Evolutionary conservation across 2,329 filamentous ascomycete genomes (phyloP).

Genomic region (Neopestalotiopsis sp.): DNA sequence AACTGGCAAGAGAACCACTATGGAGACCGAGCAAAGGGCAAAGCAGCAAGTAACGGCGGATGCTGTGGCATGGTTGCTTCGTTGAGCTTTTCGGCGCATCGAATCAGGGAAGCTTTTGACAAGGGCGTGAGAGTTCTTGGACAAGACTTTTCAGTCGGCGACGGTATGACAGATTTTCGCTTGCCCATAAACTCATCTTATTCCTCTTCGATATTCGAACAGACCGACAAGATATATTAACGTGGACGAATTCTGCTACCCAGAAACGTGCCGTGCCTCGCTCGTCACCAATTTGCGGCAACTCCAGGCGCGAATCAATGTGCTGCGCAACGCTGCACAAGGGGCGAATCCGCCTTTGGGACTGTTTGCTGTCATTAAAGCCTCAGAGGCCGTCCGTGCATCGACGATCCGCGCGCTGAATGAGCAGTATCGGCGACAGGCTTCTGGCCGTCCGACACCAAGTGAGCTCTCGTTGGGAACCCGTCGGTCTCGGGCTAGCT

Average conservation of each 20-base stretch:
- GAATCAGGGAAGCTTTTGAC: slow-evolving; percentile 40
- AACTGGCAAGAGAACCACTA: slow-evolving; percentile 42
- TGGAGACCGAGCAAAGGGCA: slow-evolving; percentile 22
- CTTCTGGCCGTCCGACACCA: slow-evolving; percentile 36
- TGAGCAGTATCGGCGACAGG: slow-evolving; percentile 43
- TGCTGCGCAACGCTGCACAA: slow-evolving; percentile 31
- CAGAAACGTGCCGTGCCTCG: slow-evolving; percentile 36
- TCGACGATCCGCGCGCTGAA: slow-evolving; percentile 39
- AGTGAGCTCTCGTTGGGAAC: slow-evolving; percentile 20
- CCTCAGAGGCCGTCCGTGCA: slow-evolving; percentile 41
- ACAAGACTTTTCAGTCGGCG: slow-evolving; percentile 39
- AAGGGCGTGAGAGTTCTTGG: slow-evolving; percentile 41
- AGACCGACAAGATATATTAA: neutral
- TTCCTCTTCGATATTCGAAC: neutral
- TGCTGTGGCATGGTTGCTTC: slow-evolving; percentile 42
- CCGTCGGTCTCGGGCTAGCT: neutral
- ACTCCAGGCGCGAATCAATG: slow-evolving; percentile 35
- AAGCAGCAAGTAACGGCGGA: slow-evolving; percentile 19
- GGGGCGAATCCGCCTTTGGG: slow-evolving; percentile 33
- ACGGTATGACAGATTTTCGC: slow-evolving; percentile 32
- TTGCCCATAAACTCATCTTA: slow-evolving; percentile 3
- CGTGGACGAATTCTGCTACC: neutral
- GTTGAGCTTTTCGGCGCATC: slow-evolving; percentile 36
- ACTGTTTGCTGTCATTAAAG: slow-evolving; percentile 38
- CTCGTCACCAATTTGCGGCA: slow-evolving; percentile 34